phyloP scores from a whole-genome alignment of 1,139 yeast species.

The Zygotorulaspora mrakii region DNA sequence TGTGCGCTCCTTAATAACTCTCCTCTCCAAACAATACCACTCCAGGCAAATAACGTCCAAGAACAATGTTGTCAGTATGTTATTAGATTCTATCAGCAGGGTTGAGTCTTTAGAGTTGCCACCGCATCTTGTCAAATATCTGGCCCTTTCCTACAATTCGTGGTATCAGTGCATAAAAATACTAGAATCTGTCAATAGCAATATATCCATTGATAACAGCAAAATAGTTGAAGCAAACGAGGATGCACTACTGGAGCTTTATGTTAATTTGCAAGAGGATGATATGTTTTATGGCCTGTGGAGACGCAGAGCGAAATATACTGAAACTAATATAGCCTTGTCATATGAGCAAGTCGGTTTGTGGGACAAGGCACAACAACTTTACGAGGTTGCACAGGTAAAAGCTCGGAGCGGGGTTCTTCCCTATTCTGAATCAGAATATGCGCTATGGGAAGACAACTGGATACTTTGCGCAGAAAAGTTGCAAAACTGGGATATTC shows the following conservation, averaged over 20 bases:
- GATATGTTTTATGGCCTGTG: slow-evolving; percentile 97
- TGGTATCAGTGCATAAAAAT: slow-evolving; percentile 89
- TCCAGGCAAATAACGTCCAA: slow-evolving; percentile 80
- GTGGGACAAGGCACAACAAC: slow-evolving; percentile 91
- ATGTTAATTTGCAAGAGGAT: slow-evolving; percentile 84
- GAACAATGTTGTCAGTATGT: slow-evolving; percentile 82
- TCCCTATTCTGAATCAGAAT: slow-evolving; percentile 94
- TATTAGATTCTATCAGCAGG: slow-evolving; percentile 74
- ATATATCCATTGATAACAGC: slow-evolving; percentile 62
- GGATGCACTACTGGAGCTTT: slow-evolving; percentile 87
- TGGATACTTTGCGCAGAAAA: slow-evolving; percentile 98
- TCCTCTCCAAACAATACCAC: slow-evolving; percentile 88
- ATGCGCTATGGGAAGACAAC: slow-evolving; percentile 96
- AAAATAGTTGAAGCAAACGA: slow-evolving; percentile 81
- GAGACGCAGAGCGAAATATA: slow-evolving; percentile 92
- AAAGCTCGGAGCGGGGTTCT: slow-evolving; percentile 93
- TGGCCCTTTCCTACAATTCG: slow-evolving; percentile 82
- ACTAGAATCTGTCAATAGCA: slow-evolving; percentile 69
- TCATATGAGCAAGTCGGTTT: slow-evolving; percentile 93
- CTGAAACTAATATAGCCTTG: slow-evolving; percentile 87
- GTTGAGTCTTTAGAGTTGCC: slow-evolving; percentile 80
- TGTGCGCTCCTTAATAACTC: slow-evolving; percentile 69
- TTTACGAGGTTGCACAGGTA: slow-evolving; percentile 96
- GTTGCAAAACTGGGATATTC: slow-evolving; percentile 95
- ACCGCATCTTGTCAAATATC: slow-evolving; percentile 86